These are phyloP conservation scores for Botryotinia narcissicola DNA, from an alignment of 2,329 filamentous ascomycete genomes.

Conservation along the genomic window DNA sequence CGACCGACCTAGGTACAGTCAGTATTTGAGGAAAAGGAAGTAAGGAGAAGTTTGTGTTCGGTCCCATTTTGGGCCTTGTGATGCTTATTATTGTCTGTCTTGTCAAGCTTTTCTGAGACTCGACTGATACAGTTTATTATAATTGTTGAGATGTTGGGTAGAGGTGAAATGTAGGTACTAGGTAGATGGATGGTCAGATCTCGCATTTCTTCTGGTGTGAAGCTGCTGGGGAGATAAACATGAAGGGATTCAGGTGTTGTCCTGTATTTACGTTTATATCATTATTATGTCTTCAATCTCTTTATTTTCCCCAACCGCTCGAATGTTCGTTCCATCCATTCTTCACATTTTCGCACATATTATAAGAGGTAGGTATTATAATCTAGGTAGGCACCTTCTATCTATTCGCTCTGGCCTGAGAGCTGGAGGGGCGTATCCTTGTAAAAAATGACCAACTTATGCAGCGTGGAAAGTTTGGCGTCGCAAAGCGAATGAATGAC, in stretches of 20 bases:
- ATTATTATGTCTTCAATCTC: neutral
- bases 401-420: neutral
- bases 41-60: neutral
- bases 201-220: neutral
- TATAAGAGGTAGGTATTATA: neutral
- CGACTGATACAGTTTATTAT: neutral
- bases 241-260: neutral
- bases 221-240: neutral
- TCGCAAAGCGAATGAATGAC: neutral
- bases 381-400: neutral
- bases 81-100: neutral
- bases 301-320: neutral
- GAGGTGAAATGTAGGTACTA: neutral
- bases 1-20: neutral
- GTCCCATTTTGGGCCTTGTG: neutral
- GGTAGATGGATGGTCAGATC: neutral
- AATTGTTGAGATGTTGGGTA: neutral
- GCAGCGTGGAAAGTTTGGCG: neutral
- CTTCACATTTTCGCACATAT: neutral
- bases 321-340: neutral
- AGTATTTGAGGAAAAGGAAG: neutral
- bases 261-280: neutral
- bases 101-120: neutral
- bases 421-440: neutral
- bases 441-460: slow-evolving; percentile 1